Evolutionary conservation across 208 protist genomes (phyloP).

Genomic region (Trichomonas vaginalis): DNA sequence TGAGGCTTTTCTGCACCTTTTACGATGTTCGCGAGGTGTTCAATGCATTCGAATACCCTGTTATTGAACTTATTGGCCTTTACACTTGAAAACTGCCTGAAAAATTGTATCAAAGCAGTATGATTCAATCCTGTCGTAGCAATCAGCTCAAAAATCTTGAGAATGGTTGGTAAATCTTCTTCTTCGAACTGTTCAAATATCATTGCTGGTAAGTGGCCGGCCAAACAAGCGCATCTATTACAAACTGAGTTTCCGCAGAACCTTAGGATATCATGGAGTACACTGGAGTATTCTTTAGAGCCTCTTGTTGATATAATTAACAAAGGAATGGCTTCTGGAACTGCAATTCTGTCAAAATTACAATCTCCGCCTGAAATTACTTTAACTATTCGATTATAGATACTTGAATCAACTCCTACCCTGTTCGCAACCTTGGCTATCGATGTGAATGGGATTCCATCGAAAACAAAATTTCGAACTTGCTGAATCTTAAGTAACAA

Average conservation of each 20-base stretch:
- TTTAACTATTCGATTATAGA: background rate
- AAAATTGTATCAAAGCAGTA: background rate
- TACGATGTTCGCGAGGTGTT: background rate
- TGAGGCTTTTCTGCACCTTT: background rate
- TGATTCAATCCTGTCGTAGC: background rate
- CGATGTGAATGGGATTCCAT: background rate
- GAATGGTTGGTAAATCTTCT: background rate
- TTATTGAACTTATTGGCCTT: background rate
- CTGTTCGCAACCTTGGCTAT: background rate
- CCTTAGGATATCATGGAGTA: background rate
- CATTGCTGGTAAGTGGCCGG: background rate
- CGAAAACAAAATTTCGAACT: background rate
- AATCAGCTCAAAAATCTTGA: background rate
- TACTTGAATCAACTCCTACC: background rate
- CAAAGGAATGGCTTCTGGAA: background rate
- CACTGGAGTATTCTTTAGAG: background rate
- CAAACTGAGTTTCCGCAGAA: background rate
- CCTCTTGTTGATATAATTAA: background rate
- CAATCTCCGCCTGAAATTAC: background rate
- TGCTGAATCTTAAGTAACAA: background rate
- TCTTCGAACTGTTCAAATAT: background rate
- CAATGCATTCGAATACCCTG: background rate
- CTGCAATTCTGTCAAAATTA: background rate
- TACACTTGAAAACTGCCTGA: background rate
- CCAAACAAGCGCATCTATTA: background rate